Evolutionary conservation across 164 flowering plant genomes (phyloP).

Genomic region (Dillenia turbinata): DNA sequence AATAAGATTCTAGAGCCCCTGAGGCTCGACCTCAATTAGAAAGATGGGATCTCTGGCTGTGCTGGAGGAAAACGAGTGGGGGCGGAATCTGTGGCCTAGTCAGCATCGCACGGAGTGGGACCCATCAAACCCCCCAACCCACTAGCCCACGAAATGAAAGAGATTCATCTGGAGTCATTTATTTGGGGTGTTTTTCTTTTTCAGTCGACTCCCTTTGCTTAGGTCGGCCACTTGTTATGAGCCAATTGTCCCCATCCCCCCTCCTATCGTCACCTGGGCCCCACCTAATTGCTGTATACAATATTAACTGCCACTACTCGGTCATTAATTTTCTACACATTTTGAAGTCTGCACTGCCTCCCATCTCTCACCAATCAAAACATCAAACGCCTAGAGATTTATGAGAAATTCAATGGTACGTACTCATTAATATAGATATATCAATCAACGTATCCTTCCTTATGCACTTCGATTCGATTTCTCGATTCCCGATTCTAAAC

Average conservation of each 20-base stretch:
- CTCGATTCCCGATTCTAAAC: too few relatives aligned
- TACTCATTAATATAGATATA: background rate
- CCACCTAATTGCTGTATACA: background rate
- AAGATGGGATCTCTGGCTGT: background rate
- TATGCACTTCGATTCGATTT: too few relatives aligned
- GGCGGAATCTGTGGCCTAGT: slow-evolving; percentile 19
- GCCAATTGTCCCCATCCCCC: background rate
- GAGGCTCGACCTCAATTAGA: background rate
- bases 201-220: background rate
- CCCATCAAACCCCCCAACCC: background rate
- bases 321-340: too few relatives aligned
- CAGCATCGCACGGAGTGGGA: slow-evolving; percentile 24
- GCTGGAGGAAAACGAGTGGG: background rate
- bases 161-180: slow-evolving; percentile 13
- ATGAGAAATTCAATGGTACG: background rate
- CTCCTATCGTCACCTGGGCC: background rate
- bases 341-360: too few relatives aligned
- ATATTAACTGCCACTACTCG: too few relatives aligned
- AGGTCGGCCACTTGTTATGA: slow-evolving; percentile 5
- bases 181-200: too few relatives aligned
- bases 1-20: background rate
- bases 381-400: background rate
- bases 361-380: background rate
- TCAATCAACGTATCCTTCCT: background rate
- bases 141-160: background rate